Percentiles rank a stretch among this genome's conserved stretches.
Conservation (phyloP, 148 eudicot species). For the Gaultheria prostrata region DNA sequence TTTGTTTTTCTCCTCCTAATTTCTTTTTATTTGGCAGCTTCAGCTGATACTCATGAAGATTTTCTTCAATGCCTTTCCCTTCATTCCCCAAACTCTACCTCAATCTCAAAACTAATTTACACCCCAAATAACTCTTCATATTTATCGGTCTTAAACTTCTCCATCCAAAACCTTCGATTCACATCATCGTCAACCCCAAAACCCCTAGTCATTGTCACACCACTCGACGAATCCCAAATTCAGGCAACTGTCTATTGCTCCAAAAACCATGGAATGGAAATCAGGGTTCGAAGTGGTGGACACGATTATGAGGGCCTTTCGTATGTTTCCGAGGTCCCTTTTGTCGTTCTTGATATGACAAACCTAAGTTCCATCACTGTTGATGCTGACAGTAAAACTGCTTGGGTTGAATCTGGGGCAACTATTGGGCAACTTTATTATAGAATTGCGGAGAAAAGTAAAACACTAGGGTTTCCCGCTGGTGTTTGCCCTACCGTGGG, state of each 20-base stretch:
- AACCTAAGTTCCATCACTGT: background rate
- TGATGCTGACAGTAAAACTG: background rate
- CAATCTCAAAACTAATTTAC: conserved; percentile 13
- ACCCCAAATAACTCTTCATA: conserved; percentile 12
- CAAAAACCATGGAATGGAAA: background rate
- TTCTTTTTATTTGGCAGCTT: background rate
- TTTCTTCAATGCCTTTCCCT: conserved; percentile 1
- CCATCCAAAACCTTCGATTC: background rate
- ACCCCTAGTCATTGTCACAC: conserved; percentile 12
- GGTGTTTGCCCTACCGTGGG: conserved; percentile 11
- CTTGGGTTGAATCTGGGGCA: conserved; percentile 13
- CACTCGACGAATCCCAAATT: background rate
- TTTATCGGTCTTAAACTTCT: background rate
- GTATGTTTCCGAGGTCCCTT: background rate
- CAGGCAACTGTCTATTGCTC: background rate
- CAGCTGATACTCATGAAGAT: background rate
- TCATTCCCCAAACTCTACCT: background rate
- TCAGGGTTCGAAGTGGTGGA: conserved; percentile 13
- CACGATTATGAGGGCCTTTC: conserved; percentile 22
- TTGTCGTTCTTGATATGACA: background rate
- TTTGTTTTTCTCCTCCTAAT: background rate
- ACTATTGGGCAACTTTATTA: conserved; percentile 5
- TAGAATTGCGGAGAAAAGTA: conserved; percentile 10
- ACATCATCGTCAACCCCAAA: background rate
- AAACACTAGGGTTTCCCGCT: background rate